Evolutionary conservation across 139 green algal species (phyloP).

Genomic region (Deuterostichococcus epilithicus): DNA sequence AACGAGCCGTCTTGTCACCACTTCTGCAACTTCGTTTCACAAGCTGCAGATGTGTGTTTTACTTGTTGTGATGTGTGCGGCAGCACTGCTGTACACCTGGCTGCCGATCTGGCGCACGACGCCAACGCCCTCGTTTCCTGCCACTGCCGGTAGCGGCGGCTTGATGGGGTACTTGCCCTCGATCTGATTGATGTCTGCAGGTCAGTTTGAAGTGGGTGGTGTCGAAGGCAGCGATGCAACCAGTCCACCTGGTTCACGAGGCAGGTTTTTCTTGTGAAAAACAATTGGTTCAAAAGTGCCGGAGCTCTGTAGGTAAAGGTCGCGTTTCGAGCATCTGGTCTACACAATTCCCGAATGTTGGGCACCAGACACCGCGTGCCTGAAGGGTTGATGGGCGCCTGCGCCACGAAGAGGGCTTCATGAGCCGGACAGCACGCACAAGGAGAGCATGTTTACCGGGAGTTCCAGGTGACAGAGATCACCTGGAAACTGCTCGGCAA

Average conservation of each 20-base stretch:
- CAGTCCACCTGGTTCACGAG: too few species aligned
- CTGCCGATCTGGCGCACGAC: constrained; percentile 8
- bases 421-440: too few species aligned
- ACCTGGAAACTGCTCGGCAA: not conserved
- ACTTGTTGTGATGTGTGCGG: not conserved
- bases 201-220: too few species aligned
- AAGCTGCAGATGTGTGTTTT: not conserved
- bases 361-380: too few species aligned
- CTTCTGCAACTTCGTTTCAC: not conserved
- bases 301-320: too few species aligned
- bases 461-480: not conserved
- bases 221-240: too few species aligned
- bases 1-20: too few species aligned
- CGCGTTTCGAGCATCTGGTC: too few species aligned
- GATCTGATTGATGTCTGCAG: constrained; percentile 37
- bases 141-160: constrained; percentile 29
- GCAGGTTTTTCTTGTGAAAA: too few species aligned
- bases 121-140: constrained; percentile 36
- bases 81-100: not conserved
- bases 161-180: constrained; percentile 37
- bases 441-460: not conserved
- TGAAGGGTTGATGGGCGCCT: constrained; percentile 35
- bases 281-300: too few species aligned
- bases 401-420: not conserved
- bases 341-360: too few species aligned